Conservation (phyloP, 1,284 basidiomycete species). For the Leucoagaricus sp. region DNA sequence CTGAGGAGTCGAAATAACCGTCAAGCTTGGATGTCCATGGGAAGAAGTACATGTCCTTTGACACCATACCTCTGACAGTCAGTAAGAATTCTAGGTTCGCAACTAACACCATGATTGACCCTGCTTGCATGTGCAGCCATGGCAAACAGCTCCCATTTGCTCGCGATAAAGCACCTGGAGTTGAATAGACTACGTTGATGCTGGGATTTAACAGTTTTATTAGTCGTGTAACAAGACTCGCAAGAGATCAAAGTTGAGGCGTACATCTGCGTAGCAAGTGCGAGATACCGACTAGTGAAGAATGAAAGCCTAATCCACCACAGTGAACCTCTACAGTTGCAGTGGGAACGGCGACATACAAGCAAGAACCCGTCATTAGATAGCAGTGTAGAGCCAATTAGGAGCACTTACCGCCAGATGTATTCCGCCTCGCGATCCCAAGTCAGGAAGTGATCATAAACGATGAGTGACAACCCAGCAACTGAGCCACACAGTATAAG, state of each 20-base stretch:
- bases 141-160: background rate
- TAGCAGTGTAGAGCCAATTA: background rate
- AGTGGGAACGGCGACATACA: too few relatives aligned
- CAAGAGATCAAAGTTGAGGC: background rate
- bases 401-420: background rate
- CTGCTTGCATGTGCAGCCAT: too few relatives aligned
- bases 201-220: background rate
- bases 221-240: background rate
- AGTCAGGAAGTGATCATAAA: background rate
- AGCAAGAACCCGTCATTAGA: too few relatives aligned
- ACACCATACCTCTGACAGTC: background rate
- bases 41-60: too few relatives aligned
- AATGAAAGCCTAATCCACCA: background rate
- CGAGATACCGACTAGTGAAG: background rate
- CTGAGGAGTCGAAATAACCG: background rate
- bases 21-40: background rate
- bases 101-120: background rate
- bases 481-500: too few relatives aligned
- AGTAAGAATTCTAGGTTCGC: background rate
- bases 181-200: background rate
- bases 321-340: background rate
- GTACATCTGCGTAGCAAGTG: background rate
- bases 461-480: background rate
- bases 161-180: background rate
- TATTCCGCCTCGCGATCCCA: background rate